Evolutionary conservation across 2,329 filamentous ascomycete species (phyloP).

Genomic region (Diaporthe velutina): DNA sequence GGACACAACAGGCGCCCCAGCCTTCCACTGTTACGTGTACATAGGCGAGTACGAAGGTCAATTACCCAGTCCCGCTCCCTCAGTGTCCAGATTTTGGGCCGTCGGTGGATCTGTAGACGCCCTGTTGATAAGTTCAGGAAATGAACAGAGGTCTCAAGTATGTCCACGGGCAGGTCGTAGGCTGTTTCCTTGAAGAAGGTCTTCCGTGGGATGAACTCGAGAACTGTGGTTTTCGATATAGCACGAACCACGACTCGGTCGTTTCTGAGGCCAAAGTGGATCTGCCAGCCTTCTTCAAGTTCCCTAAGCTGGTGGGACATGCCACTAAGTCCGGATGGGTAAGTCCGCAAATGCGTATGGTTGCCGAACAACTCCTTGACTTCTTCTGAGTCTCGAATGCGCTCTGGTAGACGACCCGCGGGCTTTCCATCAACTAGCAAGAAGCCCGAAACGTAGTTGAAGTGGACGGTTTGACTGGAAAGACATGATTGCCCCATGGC

Average conservation of each 20-base stretch:
- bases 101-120: constrained; percentile 64
- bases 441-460: constrained; percentile 51
- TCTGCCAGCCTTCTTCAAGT: constrained; percentile 52
- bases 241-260: constrained; percentile 59
- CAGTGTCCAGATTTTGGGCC: constrained; percentile 49
- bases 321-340: constrained; percentile 62
- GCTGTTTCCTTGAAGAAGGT: constrained; percentile 44
- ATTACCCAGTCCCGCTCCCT: constrained; percentile 51
- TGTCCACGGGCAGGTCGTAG: constrained; percentile 63
- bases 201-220: constrained; percentile 51
- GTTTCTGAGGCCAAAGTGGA: constrained; percentile 68
- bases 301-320: constrained; percentile 63
- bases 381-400: constrained; percentile 57
- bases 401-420: constrained; percentile 61
- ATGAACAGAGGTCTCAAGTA: constrained; percentile 68
- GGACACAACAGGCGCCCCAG: constrained; percentile 60
- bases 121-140: constrained; percentile 65
- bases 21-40: constrained; percentile 22
- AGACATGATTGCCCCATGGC: background rate
- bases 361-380: constrained; percentile 67
- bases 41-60: constrained; percentile 44
- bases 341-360: constrained; percentile 60
- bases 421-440: constrained; percentile 53
- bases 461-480: constrained; percentile 47
- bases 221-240: constrained; percentile 39